Conservation (phyloP, 495 filamentous ascomycete genomes). For the Clavariopsis aquatica region DNA sequence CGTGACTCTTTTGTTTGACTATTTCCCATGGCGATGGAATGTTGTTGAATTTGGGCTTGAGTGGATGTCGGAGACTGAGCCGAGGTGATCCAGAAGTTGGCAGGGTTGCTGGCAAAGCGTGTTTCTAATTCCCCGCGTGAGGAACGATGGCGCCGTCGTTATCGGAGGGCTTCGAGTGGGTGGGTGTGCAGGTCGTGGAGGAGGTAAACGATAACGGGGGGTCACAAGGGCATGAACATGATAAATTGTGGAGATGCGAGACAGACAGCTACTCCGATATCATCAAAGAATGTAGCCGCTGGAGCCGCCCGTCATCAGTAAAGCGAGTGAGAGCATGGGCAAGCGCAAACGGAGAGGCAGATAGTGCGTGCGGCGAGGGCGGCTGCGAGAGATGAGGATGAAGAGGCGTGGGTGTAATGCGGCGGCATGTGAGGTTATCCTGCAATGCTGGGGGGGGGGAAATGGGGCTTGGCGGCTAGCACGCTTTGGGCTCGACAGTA, state of each 20-base stretch:
- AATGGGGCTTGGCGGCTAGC: not conserved
- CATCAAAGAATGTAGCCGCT: conserved; percentile 13
- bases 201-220: conserved; percentile 19
- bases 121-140: not conserved
- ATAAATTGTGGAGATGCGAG: conserved; percentile 26
- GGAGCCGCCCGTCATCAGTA: conserved; percentile 1
- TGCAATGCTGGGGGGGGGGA: not conserved
- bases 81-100: not conserved
- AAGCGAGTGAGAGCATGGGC: not conserved
- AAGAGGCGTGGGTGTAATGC: not conserved
- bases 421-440: not conserved
- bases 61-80: not conserved
- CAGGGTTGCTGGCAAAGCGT: not conserved
- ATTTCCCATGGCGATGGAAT: conserved; percentile 45
- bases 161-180: not conserved
- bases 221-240: conserved; percentile 35
- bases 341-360: not conserved
- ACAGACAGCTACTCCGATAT: conserved; percentile 13
- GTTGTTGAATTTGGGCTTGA: not conserved
- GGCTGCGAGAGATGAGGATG: not conserved
- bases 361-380: not conserved
- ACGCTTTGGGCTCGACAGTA: not conserved
- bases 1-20: conserved; percentile 46
- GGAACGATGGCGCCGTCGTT: not conserved
- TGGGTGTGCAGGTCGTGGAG: conserved; percentile 5